A percentile compares a stretch with the other conserved stretches of the same genome.
Conservation (phyloP, 495 filamentous ascomycete genomes). For the Lophiotrema nucula region DNA sequence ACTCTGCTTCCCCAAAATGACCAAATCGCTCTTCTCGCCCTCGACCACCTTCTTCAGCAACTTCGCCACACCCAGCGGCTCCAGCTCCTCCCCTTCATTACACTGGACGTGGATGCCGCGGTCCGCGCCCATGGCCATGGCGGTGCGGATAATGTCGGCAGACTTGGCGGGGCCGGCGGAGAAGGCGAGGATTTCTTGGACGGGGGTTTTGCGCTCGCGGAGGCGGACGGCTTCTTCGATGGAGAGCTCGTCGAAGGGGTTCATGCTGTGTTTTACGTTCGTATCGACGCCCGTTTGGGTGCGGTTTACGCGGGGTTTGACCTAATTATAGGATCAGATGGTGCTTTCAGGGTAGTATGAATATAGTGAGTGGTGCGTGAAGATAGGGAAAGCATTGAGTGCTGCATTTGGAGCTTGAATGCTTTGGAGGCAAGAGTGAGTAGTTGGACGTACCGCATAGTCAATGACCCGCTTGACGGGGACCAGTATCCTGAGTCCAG, state of each 20-base stretch:
- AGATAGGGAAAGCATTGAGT: too few relatives aligned
- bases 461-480: slow-evolving; percentile 98
- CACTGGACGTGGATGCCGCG: slow-evolving; percentile 80
- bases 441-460: slow-evolving; percentile 74
- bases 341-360: slow-evolving; percentile 10
- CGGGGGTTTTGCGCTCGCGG: slow-evolving; percentile 70
- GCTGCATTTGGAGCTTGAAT: slow-evolving; percentile 2
- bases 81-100: slow-evolving; percentile 61
- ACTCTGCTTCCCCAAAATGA: slow-evolving; percentile 93
- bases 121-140: slow-evolving; percentile 99
- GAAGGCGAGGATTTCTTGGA: slow-evolving; percentile 87
- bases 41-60: slow-evolving; percentile 73
- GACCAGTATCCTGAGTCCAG: slow-evolving; percentile 85
- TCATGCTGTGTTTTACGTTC: slow-evolving; percentile 92
- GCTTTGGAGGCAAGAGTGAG: too few relatives aligned
- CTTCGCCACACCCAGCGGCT: slow-evolving; percentile 90
- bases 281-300: slow-evolving; percentile 91
- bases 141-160: slow-evolving; percentile 82
- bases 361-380: neutral
- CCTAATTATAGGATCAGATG: slow-evolving; percentile 55
- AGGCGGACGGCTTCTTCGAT: slow-evolving; percentile 93
- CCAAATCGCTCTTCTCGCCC: slow-evolving; percentile 81
- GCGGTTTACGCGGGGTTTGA: slow-evolving; percentile 98
- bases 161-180: slow-evolving; percentile 84
- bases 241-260: slow-evolving; percentile 98